These are phyloP conservation scores for Huntiella moniliformis DNA, from an alignment of 2,329 filamentous ascomycete species.

Conservation along the genomic window DNA sequence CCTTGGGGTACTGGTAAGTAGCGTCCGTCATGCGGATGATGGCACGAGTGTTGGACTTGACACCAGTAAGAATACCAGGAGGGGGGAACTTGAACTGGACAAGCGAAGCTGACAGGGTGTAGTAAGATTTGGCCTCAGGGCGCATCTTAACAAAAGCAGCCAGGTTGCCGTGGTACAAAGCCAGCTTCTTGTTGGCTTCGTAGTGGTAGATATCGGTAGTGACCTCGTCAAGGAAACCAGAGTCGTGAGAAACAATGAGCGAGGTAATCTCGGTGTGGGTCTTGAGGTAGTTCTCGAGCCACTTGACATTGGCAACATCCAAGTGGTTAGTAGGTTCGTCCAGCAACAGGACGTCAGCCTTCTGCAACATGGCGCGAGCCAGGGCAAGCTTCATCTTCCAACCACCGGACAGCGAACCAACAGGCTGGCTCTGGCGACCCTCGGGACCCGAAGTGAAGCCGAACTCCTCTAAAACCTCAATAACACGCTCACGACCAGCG, in stretches of 20 bases:
- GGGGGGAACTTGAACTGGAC: conserved; percentile 97
- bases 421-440: conserved; percentile 71
- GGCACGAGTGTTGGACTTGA: conserved; percentile 84
- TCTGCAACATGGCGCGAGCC: conserved; percentile 89
- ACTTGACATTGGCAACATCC: conserved; percentile 88
- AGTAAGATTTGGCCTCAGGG: conserved; percentile 94
- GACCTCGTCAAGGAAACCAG: conserved; percentile 86
- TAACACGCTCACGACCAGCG: conserved; percentile 64
- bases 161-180: conserved; percentile 67
- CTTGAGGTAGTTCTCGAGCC: conserved; percentile 91
- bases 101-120: conserved; percentile 73
- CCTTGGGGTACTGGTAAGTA: conserved; percentile 82
- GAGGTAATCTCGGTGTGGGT: conserved; percentile 91
- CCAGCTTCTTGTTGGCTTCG: conserved; percentile 84
- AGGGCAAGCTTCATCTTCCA: conserved; percentile 99
- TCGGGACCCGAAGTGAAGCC: conserved; percentile 84
- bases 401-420: conserved; percentile 87
- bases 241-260: conserved; percentile 97
- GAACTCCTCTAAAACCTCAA: conserved; percentile 69
- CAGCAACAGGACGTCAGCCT: conserved; percentile 85
- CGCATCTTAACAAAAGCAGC: conserved; percentile 70
- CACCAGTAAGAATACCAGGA: conserved; percentile 80
- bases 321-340: conserved; percentile 99
- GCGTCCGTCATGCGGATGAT: conserved; percentile 91
- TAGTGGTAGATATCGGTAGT: conserved; percentile 99